These are phyloP conservation scores for Apophysomyces elegans DNA, from an alignment of 371 early-diverging fungal species.

Conservation along the genomic window DNA sequence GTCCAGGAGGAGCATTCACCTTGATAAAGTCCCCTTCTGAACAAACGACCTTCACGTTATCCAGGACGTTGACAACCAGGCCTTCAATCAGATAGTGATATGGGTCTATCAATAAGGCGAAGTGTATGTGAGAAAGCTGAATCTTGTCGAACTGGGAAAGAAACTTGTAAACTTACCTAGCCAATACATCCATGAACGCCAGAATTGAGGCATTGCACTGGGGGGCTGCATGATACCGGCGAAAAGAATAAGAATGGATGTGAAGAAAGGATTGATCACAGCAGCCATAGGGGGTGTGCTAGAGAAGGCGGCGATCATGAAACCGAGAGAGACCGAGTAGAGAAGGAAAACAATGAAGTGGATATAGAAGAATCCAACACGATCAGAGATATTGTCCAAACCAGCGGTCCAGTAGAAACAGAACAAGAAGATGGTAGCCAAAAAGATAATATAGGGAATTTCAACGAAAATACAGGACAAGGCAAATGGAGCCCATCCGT, in stretches of 20 bases:
- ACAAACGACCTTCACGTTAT: slow-evolving; percentile 60
- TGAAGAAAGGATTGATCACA: slow-evolving; percentile 75
- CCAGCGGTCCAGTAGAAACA: slow-evolving; percentile 78
- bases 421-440: slow-evolving; percentile 63
- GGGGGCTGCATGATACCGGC: slow-evolving; percentile 76
- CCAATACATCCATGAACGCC: slow-evolving; percentile 82
- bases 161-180: slow-evolving; percentile 37
- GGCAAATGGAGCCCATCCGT: slow-evolving; percentile 72
- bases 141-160: neutral
- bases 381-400: slow-evolving; percentile 51
- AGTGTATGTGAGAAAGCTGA: neutral
- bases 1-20: slow-evolving; percentile 62
- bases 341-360: slow-evolving; percentile 63
- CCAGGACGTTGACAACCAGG: slow-evolving; percentile 72
- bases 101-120: slow-evolving; percentile 35
- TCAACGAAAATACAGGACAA: slow-evolving; percentile 60
- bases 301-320: slow-evolving; percentile 54
- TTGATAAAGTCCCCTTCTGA: slow-evolving; percentile 43
- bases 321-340: slow-evolving; percentile 73
- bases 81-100: slow-evolving; percentile 81
- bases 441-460: slow-evolving; percentile 63
- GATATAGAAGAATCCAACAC: slow-evolving; percentile 68
- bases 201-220: slow-evolving; percentile 71
- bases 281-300: slow-evolving; percentile 70
- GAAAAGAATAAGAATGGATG: slow-evolving; percentile 72